These are phyloP conservation scores for Boeremia exigua DNA, from an alignment of 2,329 filamentous ascomycete genomes.

Conservation along the genomic window DNA sequence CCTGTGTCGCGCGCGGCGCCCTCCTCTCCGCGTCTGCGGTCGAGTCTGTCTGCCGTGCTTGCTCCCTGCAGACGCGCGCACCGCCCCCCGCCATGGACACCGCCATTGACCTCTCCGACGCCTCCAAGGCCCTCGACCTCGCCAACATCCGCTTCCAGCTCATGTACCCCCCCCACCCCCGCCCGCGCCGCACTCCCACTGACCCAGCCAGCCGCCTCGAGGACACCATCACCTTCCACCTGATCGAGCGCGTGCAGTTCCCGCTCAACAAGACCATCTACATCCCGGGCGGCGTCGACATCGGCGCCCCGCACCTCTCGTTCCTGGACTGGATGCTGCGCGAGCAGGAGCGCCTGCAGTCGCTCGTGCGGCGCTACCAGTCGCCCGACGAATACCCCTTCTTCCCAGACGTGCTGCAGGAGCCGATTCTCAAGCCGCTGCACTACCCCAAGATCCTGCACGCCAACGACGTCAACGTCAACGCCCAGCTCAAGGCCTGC, in stretches of 20 bases:
- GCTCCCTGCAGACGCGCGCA: too few species aligned
- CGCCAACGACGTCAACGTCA: slow-evolving; percentile 88
- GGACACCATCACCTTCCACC: slow-evolving; percentile 95
- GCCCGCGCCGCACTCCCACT: slow-evolving; percentile 11
- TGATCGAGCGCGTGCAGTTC: slow-evolving; percentile 98
- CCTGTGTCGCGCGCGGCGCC: not conserved
- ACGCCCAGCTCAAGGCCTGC: slow-evolving; percentile 81
- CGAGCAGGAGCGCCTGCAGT: slow-evolving; percentile 90
- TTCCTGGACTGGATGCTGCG: slow-evolving; percentile 94
- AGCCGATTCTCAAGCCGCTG: slow-evolving; percentile 84
- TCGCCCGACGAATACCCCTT: slow-evolving; percentile 97
- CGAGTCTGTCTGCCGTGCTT: too few species aligned
- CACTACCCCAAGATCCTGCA: slow-evolving; percentile 89
- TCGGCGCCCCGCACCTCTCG: slow-evolving; percentile 75
- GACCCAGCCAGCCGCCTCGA: slow-evolving; percentile 76
- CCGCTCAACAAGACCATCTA: slow-evolving; percentile 91
- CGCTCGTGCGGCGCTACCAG: slow-evolving; percentile 91
- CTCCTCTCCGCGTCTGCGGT: not conserved
- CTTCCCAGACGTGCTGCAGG: slow-evolving; percentile 81
- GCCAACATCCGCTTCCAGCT: slow-evolving; percentile 91
- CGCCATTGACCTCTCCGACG: slow-evolving; percentile 85
- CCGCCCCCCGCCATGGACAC: slow-evolving; percentile 72
- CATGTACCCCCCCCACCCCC: slow-evolving; percentile 65
- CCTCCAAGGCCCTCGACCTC: slow-evolving; percentile 84
- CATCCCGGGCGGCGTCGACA: slow-evolving; percentile 74